Conservation (phyloP, 2,329 filamentous ascomycete species). For the Paramyrothecium roridum region DNA sequence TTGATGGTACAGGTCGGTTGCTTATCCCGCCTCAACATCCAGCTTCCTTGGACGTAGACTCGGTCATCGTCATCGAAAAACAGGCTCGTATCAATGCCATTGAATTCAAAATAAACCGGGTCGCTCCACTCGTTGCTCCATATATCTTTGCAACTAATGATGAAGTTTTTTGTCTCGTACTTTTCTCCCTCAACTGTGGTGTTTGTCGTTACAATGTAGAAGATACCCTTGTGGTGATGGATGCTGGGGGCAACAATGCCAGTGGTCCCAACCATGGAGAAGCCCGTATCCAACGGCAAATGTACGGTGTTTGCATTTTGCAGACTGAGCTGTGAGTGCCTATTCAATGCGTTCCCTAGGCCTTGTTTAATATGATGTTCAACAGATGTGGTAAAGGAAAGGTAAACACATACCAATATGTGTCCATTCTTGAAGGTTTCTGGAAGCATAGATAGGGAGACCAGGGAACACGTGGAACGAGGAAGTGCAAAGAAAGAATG, state of each 20-base stretch:
- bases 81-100: conserved; percentile 40
- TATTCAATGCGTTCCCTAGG: conserved; percentile 9
- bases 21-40: background rate
- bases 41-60: background rate
- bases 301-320: conserved; percentile 4
- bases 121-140: conserved; percentile 17
- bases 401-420: conserved; percentile 15
- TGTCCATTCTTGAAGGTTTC: conserved; percentile 27
- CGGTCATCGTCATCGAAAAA: conserved; percentile 27
- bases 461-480: conserved; percentile 60
- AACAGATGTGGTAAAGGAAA: background rate
- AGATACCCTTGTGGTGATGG: conserved; percentile 8
- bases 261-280: background rate
- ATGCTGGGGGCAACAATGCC: conserved; percentile 14
- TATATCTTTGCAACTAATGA: conserved; percentile 14
- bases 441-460: conserved; percentile 34
- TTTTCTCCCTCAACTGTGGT: background rate
- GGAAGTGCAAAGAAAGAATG: conserved; percentile 44
- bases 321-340: conserved; percentile 5
- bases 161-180: conserved; percentile 7
- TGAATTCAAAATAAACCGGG: conserved; percentile 30
- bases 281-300: background rate
- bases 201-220: conserved; percentile 15
- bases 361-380: background rate
- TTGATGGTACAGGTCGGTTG: conserved; percentile 8